A percentile compares a stretch with the other conserved stretches of the same genome.
These are phyloP conservation scores for Cicer judaicum DNA, from an alignment of 306 rosid genomes.

Conservation along the genomic window DNA sequence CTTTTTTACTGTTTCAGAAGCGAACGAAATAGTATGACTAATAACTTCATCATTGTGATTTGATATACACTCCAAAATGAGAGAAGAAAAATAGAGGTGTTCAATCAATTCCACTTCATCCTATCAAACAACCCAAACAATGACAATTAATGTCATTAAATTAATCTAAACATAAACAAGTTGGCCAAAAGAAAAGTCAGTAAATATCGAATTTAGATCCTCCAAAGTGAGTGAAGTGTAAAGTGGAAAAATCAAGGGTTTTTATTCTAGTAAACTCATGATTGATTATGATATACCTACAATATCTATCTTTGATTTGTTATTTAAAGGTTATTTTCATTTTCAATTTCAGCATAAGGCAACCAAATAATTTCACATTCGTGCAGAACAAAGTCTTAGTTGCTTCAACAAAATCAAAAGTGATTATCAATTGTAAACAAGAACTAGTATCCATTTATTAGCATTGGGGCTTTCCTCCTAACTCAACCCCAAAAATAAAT, in stretches of 20 bases:
- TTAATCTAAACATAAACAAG: neutral
- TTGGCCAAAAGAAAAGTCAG: neutral
- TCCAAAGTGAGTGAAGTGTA: too few relatives aligned
- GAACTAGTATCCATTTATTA: neutral
- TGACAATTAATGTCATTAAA: neutral
- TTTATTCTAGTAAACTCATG: too few relatives aligned
- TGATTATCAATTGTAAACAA: conserved; percentile 15
- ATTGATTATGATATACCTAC: too few relatives aligned
- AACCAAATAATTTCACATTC: conserved; percentile 8
- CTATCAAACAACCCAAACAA: neutral
- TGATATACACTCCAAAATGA: neutral
- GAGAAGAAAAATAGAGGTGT: neutral
- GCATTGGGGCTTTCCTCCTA: neutral
- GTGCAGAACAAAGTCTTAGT: conserved; percentile 10
- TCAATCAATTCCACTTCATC: neutral
- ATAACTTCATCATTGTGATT: neutral
- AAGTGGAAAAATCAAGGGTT: too few relatives aligned
- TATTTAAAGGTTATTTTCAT: neutral
- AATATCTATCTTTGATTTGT: too few relatives aligned
- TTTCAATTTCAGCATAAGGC: conserved; percentile 12
- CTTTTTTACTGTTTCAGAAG: too few relatives aligned
- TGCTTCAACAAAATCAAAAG: conserved; percentile 22
- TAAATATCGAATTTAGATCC: neutral
- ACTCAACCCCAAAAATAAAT: neutral
- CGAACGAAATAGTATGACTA: neutral